Conservation (phyloP, 192 early-diverging fungal genomes). For the Coemansia sp. region DNA sequence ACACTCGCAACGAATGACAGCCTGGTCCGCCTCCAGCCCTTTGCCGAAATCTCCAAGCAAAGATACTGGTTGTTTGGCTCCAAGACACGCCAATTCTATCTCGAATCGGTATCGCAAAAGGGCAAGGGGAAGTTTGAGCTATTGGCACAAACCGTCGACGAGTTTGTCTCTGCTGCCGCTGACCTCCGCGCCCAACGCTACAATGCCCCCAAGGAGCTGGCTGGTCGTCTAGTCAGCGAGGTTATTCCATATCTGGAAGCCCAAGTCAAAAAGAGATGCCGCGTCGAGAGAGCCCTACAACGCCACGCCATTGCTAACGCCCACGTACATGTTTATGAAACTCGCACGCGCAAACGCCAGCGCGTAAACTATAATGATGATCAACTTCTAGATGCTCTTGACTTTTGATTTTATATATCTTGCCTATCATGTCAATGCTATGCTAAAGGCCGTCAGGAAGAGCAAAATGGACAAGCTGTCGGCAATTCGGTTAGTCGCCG, state of each 20-base stretch:
- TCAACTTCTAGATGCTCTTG: slow-evolving; percentile 10
- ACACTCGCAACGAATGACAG: slow-evolving; percentile 5
- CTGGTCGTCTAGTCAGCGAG: slow-evolving; percentile 19
- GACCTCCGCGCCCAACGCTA: slow-evolving; percentile 28
- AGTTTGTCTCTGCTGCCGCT: slow-evolving; percentile 26
- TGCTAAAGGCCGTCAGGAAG: slow-evolving; percentile 35
- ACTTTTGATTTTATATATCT: slow-evolving; percentile 13
- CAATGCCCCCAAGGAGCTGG: slow-evolving; percentile 40
- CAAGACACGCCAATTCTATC: slow-evolving; percentile 47
- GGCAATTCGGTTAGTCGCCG: slow-evolving; percentile 29
- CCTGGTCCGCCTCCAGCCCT: slow-evolving; percentile 35
- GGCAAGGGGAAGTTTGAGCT: slow-evolving; percentile 39
- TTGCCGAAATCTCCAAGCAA: slow-evolving; percentile 50
- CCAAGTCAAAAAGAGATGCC: slow-evolving; percentile 31
- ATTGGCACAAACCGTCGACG: slow-evolving; percentile 41
- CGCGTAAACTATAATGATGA: slow-evolving; percentile 48
- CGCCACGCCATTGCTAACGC: slow-evolving; percentile 39
- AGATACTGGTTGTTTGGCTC: slow-evolving; percentile 53
- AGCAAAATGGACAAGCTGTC: slow-evolving; percentile 39
- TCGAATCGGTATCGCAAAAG: slow-evolving; percentile 40
- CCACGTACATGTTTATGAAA: slow-evolving; percentile 51
- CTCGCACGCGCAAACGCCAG: slow-evolving; percentile 54
- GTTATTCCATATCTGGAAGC: slow-evolving; percentile 38
- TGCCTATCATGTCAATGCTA: slow-evolving; percentile 10
- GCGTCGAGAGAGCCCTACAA: slow-evolving; percentile 37